A percentile compares a stretch with the other conserved stretches of the same genome.
phyloP scores from a whole-genome alignment of 192 early-diverging fungal species.

The Backusella circina region DNA sequence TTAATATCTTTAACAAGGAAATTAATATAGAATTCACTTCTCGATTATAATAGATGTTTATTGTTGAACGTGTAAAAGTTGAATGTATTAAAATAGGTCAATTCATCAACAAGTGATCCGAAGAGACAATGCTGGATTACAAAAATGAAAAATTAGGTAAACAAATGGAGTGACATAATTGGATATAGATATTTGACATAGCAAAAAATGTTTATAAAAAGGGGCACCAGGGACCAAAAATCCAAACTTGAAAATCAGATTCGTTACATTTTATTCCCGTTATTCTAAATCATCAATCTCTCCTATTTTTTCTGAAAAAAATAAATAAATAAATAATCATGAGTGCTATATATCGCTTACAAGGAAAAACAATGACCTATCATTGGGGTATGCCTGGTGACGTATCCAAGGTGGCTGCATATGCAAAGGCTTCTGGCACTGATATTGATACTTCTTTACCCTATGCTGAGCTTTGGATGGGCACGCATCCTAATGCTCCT shows the following conservation, averaged over 20 bases:
- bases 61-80: neutral
- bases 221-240: neutral
- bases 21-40: neutral
- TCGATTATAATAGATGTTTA: neutral
- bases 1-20: neutral
- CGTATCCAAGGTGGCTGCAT: slow-evolving; percentile 81
- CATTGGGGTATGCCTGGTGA: slow-evolving; percentile 93
- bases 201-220: neutral
- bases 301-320: no score
- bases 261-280: neutral
- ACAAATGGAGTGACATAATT: neutral
- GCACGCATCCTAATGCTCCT: slow-evolving; percentile 92
- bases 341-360: slow-evolving; percentile 52
- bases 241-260: no score
- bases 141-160: neutral
- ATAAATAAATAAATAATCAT: neutral
- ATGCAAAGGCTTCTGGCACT: slow-evolving; percentile 57
- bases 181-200: neutral
- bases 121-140: neutral
- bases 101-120: neutral
- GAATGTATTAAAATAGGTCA: neutral
- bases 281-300: neutral
- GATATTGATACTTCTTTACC: slow-evolving; percentile 57
- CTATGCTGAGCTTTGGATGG: slow-evolving; percentile 99
- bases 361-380: slow-evolving; percentile 82